These are phyloP conservation scores for Ulvella scutata DNA, from an alignment of 139 green algal species.

Conservation along the genomic window DNA sequence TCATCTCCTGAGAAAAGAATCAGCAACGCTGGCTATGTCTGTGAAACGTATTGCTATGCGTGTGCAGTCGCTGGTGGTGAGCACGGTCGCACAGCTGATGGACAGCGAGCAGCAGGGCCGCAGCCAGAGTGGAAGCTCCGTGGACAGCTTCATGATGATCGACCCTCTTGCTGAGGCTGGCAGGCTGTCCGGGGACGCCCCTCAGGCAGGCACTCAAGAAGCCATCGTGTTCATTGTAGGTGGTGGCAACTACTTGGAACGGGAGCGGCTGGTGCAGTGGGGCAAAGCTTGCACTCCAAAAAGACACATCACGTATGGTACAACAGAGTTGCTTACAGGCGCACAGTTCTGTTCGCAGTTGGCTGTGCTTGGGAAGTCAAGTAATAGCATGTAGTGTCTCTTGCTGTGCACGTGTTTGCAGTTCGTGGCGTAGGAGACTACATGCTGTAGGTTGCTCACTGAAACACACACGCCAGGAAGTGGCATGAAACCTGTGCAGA, in stretches of 20 bases:
- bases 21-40: too few species aligned
- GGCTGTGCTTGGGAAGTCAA: conserved; percentile 45
- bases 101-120: conserved; percentile 38
- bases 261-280: conserved; percentile 24
- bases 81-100: conserved; percentile 78
- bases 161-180: conserved; percentile 63
- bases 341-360: conserved; percentile 64
- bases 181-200: conserved; percentile 9
- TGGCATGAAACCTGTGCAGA: too few species aligned
- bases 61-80: conserved; percentile 51
- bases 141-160: conserved; percentile 63
- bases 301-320: conserved; percentile 73
- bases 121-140: background rate
- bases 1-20: too few species aligned
- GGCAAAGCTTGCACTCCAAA: background rate
- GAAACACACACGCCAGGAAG: too few species aligned
- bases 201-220: conserved; percentile 52
- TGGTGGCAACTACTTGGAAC: conserved; percentile 91
- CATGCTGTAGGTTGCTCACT: too few species aligned
- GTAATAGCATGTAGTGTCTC: too few species aligned
- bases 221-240: conserved; percentile 95
- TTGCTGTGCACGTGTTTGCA: too few species aligned
- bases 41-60: too few species aligned
- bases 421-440: too few species aligned
- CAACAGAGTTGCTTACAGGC: conserved; percentile 75